A percentile compares a stretch with the other conserved stretches of the same genome.
Conservation (phyloP, 1,139 yeast genomes). For the Blastobotrys ciferrii region DNA sequence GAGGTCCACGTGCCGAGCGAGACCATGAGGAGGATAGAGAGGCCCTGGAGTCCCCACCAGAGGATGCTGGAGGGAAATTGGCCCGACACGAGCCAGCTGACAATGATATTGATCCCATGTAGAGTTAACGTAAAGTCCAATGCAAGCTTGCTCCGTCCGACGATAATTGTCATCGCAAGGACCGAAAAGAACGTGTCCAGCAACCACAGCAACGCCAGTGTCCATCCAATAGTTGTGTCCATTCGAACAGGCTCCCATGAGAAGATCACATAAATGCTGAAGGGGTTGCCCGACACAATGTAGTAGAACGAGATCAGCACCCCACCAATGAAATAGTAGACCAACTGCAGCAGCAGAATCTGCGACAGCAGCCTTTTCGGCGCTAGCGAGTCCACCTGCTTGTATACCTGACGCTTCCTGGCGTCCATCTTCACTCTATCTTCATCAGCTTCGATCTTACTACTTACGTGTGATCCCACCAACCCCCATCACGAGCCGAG, state of each 20-base stretch:
- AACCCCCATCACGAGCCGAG: not conserved
- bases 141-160: conserved; percentile 89
- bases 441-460: not conserved
- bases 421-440: not conserved
- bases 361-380: conserved; percentile 41
- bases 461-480: not conserved
- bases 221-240: conserved; percentile 79
- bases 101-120: conserved; percentile 72
- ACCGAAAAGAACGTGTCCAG: conserved; percentile 64
- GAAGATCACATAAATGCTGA: conserved; percentile 68
- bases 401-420: not conserved
- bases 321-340: conserved; percentile 39
- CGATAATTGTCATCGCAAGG: conserved; percentile 76
- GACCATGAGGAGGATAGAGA: conserved; percentile 67
- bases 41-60: conserved; percentile 83
- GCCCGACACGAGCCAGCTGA: conserved; percentile 65
- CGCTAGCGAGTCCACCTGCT: conserved; percentile 32
- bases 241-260: conserved; percentile 75
- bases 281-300: conserved; percentile 40
- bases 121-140: conserved; percentile 94
- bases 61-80: conserved; percentile 64
- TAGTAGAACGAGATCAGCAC: conserved; percentile 37
- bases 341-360: conserved; percentile 38
- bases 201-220: conserved; percentile 72
- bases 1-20: conserved; percentile 82